These are phyloP conservation scores for Boletales sp. DNA, from an alignment of 768 basidiomycete species.

Conservation along the genomic window DNA sequence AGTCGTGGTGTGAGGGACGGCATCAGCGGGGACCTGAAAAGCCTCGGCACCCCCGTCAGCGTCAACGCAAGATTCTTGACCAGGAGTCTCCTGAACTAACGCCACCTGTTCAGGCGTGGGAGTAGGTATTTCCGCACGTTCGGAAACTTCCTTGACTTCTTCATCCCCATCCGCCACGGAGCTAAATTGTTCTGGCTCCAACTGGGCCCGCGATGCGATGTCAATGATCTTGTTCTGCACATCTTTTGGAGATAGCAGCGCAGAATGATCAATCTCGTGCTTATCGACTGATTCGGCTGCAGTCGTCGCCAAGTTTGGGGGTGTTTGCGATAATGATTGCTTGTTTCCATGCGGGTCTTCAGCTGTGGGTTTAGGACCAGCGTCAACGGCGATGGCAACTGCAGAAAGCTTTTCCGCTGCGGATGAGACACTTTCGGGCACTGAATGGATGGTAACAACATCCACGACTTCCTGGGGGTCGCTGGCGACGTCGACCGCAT, in stretches of 20 bases:
- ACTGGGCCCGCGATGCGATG: slow-evolving; percentile 12
- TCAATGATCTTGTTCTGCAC: not conserved
- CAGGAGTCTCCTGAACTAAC: slow-evolving; percentile 16
- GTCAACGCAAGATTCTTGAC: slow-evolving; percentile 3
- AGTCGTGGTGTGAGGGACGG: not conserved
- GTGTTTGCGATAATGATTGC: slow-evolving; percentile 4
- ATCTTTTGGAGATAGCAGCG: not conserved
- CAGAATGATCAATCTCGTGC: slow-evolving; percentile 4
- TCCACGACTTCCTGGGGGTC: slow-evolving; percentile 3
- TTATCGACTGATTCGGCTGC: slow-evolving; percentile 3
- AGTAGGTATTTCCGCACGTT: slow-evolving; percentile 10
- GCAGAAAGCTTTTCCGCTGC: not conserved
- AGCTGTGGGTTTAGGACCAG: not conserved
- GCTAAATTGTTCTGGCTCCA: not conserved
- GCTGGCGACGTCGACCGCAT: slow-evolving; percentile 2
- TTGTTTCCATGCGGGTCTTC: slow-evolving; percentile 2
- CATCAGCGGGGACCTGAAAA: not conserved
- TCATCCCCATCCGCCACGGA: slow-evolving; percentile 2
- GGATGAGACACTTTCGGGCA: not conserved
- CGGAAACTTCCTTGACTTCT: slow-evolving; percentile 12
- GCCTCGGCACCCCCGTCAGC: not conserved
- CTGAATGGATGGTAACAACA: not conserved
- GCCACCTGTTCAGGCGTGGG: slow-evolving; percentile 8
- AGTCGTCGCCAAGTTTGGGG: slow-evolving; percentile 7
- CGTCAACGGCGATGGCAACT: not conserved